Evolutionary conservation across 2,329 filamentous ascomycete genomes (phyloP).

Genomic region (Epichloe typhina): DNA sequence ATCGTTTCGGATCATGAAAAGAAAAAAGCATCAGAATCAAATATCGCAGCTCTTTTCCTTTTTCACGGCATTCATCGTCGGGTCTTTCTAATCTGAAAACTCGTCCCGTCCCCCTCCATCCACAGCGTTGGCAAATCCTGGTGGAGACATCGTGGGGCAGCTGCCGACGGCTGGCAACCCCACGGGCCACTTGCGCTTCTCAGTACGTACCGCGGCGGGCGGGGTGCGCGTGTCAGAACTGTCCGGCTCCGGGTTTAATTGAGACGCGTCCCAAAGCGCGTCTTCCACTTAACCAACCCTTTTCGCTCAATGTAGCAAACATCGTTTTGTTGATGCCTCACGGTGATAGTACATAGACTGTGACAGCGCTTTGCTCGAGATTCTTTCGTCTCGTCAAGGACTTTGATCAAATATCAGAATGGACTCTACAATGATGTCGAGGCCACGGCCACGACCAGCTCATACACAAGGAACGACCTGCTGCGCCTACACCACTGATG

Average conservation of each 20-base stretch:
- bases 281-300: slow-evolving; percentile 11
- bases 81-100: not conserved
- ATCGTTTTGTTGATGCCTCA: not conserved
- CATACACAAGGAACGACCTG: slow-evolving; percentile 80
- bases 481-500: slow-evolving; percentile 80
- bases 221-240: not conserved
- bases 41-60: not conserved
- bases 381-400: not conserved
- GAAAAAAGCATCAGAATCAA: not conserved
- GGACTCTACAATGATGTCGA: slow-evolving; percentile 22
- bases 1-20: too few relatives aligned
- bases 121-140: not conserved
- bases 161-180: not conserved
- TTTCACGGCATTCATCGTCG: not conserved
- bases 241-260: slow-evolving; percentile 3
- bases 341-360: not conserved
- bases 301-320: not conserved
- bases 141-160: slow-evolving; percentile 3
- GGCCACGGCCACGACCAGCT: slow-evolving; percentile 51
- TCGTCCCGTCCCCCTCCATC: not conserved
- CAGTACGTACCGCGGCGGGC: not conserved
- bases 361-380: not conserved
- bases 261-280: slow-evolving; percentile 27
- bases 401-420: slow-evolving; percentile 8
- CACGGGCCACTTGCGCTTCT: not conserved